Evolutionary conservation across 2,329 filamentous ascomycete species (phyloP), one percentile per base, ranked within the genome.

Genomic region (Colletotrichum orbiculare): DNA sequence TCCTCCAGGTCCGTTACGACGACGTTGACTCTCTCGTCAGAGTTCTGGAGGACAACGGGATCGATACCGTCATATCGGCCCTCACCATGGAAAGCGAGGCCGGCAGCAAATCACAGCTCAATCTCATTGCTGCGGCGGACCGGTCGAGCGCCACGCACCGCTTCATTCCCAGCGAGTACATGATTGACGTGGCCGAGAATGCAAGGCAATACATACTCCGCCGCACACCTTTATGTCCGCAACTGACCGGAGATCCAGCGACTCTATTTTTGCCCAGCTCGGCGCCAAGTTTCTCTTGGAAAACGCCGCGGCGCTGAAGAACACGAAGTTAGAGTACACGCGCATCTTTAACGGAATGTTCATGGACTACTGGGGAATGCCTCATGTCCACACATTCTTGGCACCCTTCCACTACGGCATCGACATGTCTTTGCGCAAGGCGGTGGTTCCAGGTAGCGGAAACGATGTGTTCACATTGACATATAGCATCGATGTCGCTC

Each of bases 401-500:
- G 50, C 71, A 2, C 77, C 76, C 2, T 73, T 74, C 53, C 71
- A 76, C 1, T 77, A 81, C n/a, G 76, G 78, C 4, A 65, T 85
- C 17, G 81, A 85, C 69, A 76, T 85, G 9, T 56, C 68, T 4
- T 75, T 76, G 60, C 77, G 79, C 9, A 71, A 72, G 4, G 84
- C 84, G 1, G 82, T 78, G 8, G 79, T 86, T 25, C 83, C 85
- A 0, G 83, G 82, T 0, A 73, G 78, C 25, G 85, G 85, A 0
- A 74, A 81, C 15, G 75, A 73, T 11, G 70, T 70, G 4, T 74
- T 83, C n/a, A 71, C 76, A 6, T 80, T 85, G 70, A 86, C 83
- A 0, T 81, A 85, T 67, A 82, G 78, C 1, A 72, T 73, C 3
- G 84, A 87, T 69, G 72, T 87, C 39, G 83, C 78, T 2, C 76